These are phyloP conservation scores for Talinum fruticosum DNA, from an alignment of 148 eudicot species.

Conservation along the genomic window DNA sequence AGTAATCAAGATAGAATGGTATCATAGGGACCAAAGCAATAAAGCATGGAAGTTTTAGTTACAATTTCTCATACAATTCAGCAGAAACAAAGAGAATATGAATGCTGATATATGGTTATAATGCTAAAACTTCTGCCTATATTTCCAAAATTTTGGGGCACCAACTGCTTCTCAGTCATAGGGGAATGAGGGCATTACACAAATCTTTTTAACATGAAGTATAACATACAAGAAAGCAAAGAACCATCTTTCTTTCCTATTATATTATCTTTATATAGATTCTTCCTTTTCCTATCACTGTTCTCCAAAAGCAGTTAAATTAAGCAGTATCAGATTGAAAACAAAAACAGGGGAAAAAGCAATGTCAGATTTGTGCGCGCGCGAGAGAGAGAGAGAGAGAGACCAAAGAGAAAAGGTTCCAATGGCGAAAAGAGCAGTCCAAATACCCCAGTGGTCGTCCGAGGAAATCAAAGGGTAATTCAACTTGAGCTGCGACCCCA, in stretches of 20 bases:
- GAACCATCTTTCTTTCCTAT: not conserved
- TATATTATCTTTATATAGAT: not conserved
- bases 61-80: too few species aligned
- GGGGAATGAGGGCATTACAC: not conserved
- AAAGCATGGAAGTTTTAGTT: too few species aligned
- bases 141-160: not conserved
- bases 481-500: constrained; percentile 31
- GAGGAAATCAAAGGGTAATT: constrained; percentile 60
- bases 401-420: constrained; percentile 87
- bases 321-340: not conserved
- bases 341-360: too few species aligned
- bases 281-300: not conserved
- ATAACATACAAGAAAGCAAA: not conserved
- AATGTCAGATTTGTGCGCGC: not conserved
- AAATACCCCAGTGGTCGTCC: constrained; percentile 74
- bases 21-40: too few species aligned
- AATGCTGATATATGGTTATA: not conserved
- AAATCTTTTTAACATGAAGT: not conserved
- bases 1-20: not conserved
- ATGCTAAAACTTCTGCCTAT: not conserved
- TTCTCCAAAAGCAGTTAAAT: not conserved
- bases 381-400: not conserved
- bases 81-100: not conserved
- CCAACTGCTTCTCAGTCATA: too few species aligned
- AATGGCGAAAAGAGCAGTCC: constrained; percentile 70